Evolutionary conservation across 2,329 filamentous ascomycete genomes (phyloP).

Genomic region (Sclerotinia glacialis): DNA sequence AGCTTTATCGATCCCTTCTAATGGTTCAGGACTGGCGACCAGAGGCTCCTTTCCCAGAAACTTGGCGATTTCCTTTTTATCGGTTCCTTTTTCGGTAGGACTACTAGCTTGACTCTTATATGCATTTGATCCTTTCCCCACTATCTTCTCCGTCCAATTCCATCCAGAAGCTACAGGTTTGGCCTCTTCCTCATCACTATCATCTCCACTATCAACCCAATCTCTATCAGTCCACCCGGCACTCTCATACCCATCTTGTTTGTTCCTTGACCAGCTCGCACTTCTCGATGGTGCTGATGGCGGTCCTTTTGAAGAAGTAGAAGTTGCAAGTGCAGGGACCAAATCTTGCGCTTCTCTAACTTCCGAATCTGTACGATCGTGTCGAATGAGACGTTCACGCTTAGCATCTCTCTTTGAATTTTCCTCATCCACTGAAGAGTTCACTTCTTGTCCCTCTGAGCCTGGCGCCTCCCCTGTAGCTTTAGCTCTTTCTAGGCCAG

Average conservation of each 20-base stretch:
- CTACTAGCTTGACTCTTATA: not conserved
- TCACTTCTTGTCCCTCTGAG: conserved; percentile 64
- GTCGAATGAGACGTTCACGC: conserved; percentile 36
- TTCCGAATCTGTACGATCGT: conserved; percentile 47
- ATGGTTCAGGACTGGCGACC: not conserved
- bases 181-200: conserved; percentile 37
- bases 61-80: not conserved
- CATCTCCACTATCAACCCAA: conserved; percentile 54
- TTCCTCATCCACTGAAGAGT: conserved; percentile 28
- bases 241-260: conserved; percentile 45
- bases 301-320: conserved; percentile 24
- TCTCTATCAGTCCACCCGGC: conserved; percentile 64
- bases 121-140: conserved; percentile 42
- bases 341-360: conserved; percentile 45
- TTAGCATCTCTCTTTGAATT: conserved; percentile 1
- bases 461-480: conserved; percentile 54
- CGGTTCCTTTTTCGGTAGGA: not conserved
- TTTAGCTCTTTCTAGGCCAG: conserved; percentile 66
- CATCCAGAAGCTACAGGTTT: conserved; percentile 40
- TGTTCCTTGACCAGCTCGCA: not conserved
- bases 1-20: not conserved
- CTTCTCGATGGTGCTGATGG: conserved; percentile 10
- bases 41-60: not conserved
- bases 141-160: conserved; percentile 57
- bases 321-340: conserved; percentile 36